Conservation (phyloP, 2,329 filamentous ascomycete genomes). For the Diaporthe sp. region DNA sequence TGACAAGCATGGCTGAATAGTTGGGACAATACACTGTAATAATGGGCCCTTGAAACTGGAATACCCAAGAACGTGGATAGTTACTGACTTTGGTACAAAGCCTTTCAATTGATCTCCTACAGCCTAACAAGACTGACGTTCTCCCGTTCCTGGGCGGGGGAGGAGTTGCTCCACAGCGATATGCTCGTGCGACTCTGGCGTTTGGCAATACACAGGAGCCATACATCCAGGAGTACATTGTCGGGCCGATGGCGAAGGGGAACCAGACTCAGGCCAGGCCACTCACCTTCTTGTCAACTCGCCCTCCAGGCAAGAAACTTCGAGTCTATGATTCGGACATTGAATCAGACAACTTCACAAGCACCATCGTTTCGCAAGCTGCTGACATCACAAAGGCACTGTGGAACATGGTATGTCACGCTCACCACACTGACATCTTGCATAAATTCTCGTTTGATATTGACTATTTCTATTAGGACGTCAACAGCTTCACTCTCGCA, state of each 20-base stretch:
- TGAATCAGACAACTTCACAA: neutral
- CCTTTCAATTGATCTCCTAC: constrained; percentile 7
- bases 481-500: neutral
- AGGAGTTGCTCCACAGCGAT: neutral
- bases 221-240: neutral
- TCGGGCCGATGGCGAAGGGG: neutral
- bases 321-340: constrained; percentile 11
- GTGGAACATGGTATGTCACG: neutral
- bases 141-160: constrained; percentile 5
- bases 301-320: constrained; percentile 1
- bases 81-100: neutral
- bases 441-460: too few species aligned
- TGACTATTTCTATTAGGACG: neutral
- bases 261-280: neutral
- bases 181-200: neutral
- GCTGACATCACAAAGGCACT: neutral
- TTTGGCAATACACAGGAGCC: neutral
- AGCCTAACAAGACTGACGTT: constrained; percentile 14
- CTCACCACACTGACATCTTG: too few species aligned
- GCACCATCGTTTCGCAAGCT: neutral
- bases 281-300: constrained; percentile 7
- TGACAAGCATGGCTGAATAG: neutral
- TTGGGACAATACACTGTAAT: constrained; percentile 7
- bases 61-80: neutral
- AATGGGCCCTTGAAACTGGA: neutral